A percentile compares a stretch with the other conserved stretches of the same genome.
These are phyloP conservation scores for Volvox africanus DNA, from an alignment of 139 green algal species.

Conservation along the genomic window DNA sequence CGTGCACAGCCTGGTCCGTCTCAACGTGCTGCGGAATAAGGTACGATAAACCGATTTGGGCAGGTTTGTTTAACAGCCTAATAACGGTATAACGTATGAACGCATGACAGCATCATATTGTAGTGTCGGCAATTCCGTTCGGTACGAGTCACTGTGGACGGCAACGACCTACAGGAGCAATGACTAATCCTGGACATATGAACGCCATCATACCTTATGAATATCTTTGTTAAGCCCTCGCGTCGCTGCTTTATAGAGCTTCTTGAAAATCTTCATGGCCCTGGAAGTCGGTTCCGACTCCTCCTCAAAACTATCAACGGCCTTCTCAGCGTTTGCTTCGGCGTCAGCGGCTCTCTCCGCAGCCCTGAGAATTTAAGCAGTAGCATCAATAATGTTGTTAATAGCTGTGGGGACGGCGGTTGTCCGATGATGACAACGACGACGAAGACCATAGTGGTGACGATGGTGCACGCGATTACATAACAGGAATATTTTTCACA, in stretches of 20 bases:
- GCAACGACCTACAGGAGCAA: too few relatives aligned
- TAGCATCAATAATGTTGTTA: background rate
- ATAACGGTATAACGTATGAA: too few relatives aligned
- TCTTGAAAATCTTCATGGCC: conserved; percentile 2
- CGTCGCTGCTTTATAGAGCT: background rate
- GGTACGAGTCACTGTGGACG: too few relatives aligned
- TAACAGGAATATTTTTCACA: too few relatives aligned
- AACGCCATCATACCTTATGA: background rate
- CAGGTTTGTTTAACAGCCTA: background rate
- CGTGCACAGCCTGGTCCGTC: background rate
- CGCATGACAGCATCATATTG: too few relatives aligned
- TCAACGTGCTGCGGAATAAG: background rate
- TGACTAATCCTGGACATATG: too few relatives aligned
- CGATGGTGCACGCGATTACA: too few relatives aligned
- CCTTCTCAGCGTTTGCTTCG: conserved; percentile 7
- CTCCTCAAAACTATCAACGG: background rate
- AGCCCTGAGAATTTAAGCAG: background rate
- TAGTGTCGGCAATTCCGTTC: too few relatives aligned
- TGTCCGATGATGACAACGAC: too few relatives aligned
- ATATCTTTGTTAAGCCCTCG: conserved; percentile 14
- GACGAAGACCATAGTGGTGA: too few relatives aligned
- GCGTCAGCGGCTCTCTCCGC: conserved; percentile 7
- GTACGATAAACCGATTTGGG: background rate
- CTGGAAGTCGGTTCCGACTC: conserved; percentile 1
- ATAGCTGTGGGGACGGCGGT: too few relatives aligned